Conservation (phyloP, 164 flowering plant genomes). For the Magnolia officinalis region DNA sequence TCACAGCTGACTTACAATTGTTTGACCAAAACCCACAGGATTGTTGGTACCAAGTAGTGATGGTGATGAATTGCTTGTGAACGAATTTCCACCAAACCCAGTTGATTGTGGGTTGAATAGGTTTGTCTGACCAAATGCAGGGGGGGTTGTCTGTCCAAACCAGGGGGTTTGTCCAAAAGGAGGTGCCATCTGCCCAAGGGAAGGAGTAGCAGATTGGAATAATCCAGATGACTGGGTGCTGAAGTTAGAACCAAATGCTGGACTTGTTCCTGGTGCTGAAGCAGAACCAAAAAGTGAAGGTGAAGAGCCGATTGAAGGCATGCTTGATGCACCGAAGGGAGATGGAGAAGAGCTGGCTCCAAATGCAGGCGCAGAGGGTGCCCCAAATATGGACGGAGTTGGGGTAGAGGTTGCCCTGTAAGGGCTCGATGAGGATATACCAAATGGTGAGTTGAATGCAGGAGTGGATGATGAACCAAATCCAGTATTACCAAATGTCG, state of each 20-base stretch:
- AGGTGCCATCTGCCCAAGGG: constrained; percentile 58
- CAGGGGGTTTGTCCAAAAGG: constrained; percentile 49
- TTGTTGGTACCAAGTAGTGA: constrained; percentile 32
- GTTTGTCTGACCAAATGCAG: constrained; percentile 31
- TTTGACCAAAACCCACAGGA: constrained; percentile 44
- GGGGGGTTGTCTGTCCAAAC: constrained; percentile 21
- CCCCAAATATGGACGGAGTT: constrained; percentile 50
- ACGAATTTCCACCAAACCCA: constrained; percentile 51
- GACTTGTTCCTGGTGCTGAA: constrained; percentile 42
- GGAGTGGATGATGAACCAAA: constrained; percentile 52
- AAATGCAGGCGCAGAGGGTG: constrained; percentile 49
- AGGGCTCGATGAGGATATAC: constrained; percentile 39
- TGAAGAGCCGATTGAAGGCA: constrained; percentile 49
- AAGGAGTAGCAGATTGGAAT: constrained; percentile 55
- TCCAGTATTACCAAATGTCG: constrained; percentile 34
- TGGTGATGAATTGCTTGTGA: constrained; percentile 44
- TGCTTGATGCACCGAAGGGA: constrained; percentile 44
- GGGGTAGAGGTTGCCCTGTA: constrained; percentile 52
- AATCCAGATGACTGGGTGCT: constrained; percentile 62
- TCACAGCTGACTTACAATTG: constrained; percentile 45
- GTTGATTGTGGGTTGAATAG: constrained; percentile 47
- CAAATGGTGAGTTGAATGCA: constrained; percentile 52
- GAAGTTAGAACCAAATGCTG: constrained; percentile 48
- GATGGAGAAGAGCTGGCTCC: constrained; percentile 48
- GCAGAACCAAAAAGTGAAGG: constrained; percentile 55